These are phyloP conservation scores for Prototheca wickerhamii DNA, from an alignment of 163 green algal genomes.

Conservation along the genomic window DNA sequence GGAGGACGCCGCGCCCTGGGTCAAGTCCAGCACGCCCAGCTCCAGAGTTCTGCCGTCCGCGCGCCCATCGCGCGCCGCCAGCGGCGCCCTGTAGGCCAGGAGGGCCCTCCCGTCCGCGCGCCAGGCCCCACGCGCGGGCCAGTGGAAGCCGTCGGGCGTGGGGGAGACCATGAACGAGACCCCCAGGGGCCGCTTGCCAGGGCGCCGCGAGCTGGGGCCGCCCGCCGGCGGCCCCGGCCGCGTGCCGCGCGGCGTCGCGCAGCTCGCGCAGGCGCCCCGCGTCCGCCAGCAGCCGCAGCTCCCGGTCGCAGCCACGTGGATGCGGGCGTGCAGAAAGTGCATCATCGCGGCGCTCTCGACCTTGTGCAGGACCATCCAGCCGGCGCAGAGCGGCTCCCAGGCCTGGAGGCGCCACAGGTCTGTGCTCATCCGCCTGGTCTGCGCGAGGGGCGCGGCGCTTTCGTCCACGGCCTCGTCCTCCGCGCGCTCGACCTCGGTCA, in stretches of 20 bases:
- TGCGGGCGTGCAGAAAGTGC: neutral
- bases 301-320: no score
- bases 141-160: neutral
- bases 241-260: neutral
- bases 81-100: neutral
- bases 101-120: neutral
- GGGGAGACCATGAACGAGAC: no score
- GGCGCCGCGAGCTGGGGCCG: no score
- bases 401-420: neutral
- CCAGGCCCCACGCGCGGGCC: neutral
- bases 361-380: conserved; percentile 28
- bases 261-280: neutral
- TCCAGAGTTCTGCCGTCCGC: no score
- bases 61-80: no score
- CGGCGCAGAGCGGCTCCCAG: conserved; percentile 12
- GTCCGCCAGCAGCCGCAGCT: no score
- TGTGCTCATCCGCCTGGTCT: neutral
- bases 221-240: neutral
- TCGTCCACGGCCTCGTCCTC: no score
- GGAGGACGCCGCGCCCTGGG: no score
- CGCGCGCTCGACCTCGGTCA: neutral
- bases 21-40: no score
- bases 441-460: neutral
- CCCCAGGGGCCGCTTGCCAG: no score
- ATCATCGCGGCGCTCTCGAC: conserved; percentile 2